Evolutionary conservation across 305 asterid species (phyloP).

Genomic region (Fraxinus albicans): DNA sequence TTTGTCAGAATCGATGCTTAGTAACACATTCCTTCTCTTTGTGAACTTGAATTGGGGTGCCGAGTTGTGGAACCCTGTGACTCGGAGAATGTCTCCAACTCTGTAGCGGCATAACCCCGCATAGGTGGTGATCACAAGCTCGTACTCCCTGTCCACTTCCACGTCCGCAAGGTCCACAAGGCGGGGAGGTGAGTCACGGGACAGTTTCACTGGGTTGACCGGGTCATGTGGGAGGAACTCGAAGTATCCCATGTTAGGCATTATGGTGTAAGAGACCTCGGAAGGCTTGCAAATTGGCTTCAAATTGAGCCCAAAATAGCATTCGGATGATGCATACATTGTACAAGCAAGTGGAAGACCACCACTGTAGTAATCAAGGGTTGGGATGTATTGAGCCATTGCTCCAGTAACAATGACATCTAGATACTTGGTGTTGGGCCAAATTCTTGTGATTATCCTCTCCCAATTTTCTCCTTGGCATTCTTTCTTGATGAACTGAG

Average conservation of each 20-base stretch:
- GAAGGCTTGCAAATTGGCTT: constrained; percentile 60
- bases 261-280: constrained; percentile 65
- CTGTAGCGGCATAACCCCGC: constrained; percentile 67
- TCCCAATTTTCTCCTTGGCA: constrained; percentile 68
- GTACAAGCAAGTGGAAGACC: constrained; percentile 64
- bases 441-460: constrained; percentile 54
- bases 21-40: constrained; percentile 58
- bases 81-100: constrained; percentile 74
- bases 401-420: constrained; percentile 79
- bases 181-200: constrained; percentile 37
- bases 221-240: constrained; percentile 63
- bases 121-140: constrained; percentile 63
- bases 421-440: constrained; percentile 68
- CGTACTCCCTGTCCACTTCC: constrained; percentile 61
- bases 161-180: constrained; percentile 61
- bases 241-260: constrained; percentile 84
- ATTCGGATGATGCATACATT: constrained; percentile 77
- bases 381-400: constrained; percentile 67
- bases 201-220: constrained; percentile 15
- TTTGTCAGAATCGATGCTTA: constrained; percentile 73
- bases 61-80: constrained; percentile 54
- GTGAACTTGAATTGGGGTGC: constrained; percentile 68
- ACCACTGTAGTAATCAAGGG: constrained; percentile 66
- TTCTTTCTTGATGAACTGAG: constrained; percentile 37
- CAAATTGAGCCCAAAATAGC: constrained; percentile 60